These are phyloP conservation scores for Penstemon eatonii DNA, from an alignment of 257 asterid genomes.

Conservation along the genomic window DNA sequence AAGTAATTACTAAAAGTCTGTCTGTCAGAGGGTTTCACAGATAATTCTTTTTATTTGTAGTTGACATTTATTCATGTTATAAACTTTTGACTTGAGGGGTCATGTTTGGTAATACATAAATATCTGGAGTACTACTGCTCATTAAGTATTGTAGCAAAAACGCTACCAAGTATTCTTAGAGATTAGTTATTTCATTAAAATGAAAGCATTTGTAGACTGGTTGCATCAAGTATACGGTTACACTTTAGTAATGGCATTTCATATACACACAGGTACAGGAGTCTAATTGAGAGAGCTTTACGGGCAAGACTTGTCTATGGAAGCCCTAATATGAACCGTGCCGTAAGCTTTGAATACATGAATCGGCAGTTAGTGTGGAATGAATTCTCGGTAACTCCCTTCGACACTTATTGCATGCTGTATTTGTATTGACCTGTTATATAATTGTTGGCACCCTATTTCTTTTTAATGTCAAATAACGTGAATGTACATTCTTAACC, in stretches of 20 bases:
- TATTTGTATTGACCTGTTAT: slow-evolving; percentile 6
- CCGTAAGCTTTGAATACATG: slow-evolving; percentile 98
- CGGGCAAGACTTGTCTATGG: slow-evolving; percentile 93
- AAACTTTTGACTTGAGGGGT: not conserved
- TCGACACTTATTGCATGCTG: slow-evolving; percentile 21
- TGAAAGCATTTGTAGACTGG: slow-evolving; percentile 4
- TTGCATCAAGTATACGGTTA: slow-evolving; percentile 12
- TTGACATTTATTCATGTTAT: not conserved
- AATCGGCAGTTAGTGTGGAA: slow-evolving; percentile 98
- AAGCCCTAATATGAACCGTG: slow-evolving; percentile 89
- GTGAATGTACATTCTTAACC: not conserved
- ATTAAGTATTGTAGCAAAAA: not conserved
- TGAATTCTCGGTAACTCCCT: slow-evolving; percentile 78
- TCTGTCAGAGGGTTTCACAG: not conserved
- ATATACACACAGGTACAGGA: slow-evolving; percentile 66
- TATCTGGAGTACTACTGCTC: not conserved
- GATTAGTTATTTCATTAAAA: not conserved
- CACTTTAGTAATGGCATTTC: slow-evolving; percentile 26
- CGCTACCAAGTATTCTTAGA: not conserved
- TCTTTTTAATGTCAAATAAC: not conserved
- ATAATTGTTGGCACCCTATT: too few relatives aligned
- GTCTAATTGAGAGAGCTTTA: slow-evolving; percentile 79
- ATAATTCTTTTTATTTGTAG: not conserved
- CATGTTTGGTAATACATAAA: not conserved
- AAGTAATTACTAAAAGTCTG: not conserved